These are phyloP conservation scores for Tanacetum coccineum DNA, from an alignment of 129 eudicot genomes.

Conservation along the genomic window DNA sequence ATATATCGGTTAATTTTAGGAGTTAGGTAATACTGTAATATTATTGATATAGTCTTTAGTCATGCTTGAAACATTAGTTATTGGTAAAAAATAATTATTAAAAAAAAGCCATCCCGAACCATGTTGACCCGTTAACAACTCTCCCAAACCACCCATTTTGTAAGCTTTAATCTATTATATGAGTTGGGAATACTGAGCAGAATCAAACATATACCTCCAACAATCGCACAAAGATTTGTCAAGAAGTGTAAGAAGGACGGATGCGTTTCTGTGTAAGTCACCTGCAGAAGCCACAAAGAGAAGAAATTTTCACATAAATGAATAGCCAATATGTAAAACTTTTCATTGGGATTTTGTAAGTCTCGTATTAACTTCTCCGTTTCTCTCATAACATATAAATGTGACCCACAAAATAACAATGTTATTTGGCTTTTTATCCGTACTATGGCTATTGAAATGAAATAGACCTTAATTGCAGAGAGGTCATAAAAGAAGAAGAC, in stretches of 20 bases:
- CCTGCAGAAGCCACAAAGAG: constrained; percentile 43
- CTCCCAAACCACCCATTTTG: no score
- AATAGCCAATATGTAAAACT: no score
- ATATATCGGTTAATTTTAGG: no score
- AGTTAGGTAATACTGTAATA: no score
- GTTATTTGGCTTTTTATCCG: neutral
- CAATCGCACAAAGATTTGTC: constrained; percentile 86
- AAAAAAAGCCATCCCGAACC: no score
- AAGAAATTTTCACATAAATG: neutral
- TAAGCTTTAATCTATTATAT: no score
- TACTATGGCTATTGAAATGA: constrained; percentile 12
- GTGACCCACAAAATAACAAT: neutral
- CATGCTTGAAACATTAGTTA: no score
- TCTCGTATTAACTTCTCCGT: neutral
- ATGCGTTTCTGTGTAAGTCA: constrained; percentile 63
- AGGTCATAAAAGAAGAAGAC: constrained; percentile 90
- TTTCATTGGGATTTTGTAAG: no score
- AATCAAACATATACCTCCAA: constrained; percentile 72
- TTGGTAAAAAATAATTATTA: no score
- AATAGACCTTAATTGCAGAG: constrained; percentile 79
- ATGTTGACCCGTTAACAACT: neutral
- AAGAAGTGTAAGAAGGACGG: constrained; percentile 76
- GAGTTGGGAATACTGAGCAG: neutral
- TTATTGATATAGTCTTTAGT: no score
- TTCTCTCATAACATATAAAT: constrained; percentile 1